phyloP scores from a whole-genome alignment of 208 protist genomes.

The Strigomonas culicis region DNA sequence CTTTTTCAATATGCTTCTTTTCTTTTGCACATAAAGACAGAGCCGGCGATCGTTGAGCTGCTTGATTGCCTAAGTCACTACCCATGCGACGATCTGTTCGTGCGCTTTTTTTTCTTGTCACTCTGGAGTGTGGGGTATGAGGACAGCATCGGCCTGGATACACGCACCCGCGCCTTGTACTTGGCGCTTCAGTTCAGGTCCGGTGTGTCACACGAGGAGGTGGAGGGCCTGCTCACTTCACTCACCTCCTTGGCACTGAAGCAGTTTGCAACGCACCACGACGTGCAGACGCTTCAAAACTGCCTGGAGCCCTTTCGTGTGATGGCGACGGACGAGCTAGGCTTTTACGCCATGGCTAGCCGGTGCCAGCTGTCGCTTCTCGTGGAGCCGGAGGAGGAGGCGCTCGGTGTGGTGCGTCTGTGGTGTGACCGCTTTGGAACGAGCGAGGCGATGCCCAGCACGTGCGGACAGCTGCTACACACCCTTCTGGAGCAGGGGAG shows the following conservation, averaged over 20 bases:
- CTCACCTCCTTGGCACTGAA: constrained; percentile 1
- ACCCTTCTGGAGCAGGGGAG: too few relatives aligned
- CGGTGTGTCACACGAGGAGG: constrained; percentile 11
- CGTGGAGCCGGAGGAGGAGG: background rate
- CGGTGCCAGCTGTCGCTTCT: background rate
- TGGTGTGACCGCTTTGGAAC: too few relatives aligned
- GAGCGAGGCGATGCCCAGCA: too few relatives aligned
- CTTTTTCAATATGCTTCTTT: constrained; percentile 4
- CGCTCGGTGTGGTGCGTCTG: too few relatives aligned
- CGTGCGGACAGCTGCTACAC: too few relatives aligned
- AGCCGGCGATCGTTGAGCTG: background rate
- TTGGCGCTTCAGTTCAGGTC: background rate
- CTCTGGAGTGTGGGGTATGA: background rate
- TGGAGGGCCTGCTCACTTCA: constrained; percentile 8
- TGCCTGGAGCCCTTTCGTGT: background rate
- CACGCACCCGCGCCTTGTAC: background rate
- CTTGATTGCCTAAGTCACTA: background rate
- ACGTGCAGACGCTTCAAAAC: background rate
- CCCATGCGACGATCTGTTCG: background rate
- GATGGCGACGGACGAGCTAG: background rate
- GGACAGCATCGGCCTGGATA: background rate
- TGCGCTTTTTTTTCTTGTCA: background rate
- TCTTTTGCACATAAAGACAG: background rate
- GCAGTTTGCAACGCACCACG: background rate
- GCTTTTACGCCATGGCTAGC: background rate